Evolutionary conservation across 2,329 filamentous ascomycete genomes (phyloP).

Genomic region (Thyridium curvatum): DNA sequence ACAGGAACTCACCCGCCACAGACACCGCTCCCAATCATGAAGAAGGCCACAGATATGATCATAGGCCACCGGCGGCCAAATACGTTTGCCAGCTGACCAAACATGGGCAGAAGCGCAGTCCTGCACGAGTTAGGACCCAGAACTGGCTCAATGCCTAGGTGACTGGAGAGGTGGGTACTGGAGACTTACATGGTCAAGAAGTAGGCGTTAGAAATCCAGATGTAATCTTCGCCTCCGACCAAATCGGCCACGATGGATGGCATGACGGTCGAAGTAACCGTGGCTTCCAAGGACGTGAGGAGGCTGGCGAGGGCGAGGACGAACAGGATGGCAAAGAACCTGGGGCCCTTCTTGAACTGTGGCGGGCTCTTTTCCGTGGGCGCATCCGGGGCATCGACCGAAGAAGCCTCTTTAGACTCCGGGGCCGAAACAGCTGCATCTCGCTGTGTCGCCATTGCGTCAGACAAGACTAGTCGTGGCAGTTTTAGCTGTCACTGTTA

Average conservation of each 20-base stretch:
- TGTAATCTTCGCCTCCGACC: slow-evolving; percentile 1
- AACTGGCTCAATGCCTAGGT: too few relatives aligned
- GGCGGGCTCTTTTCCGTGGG: too few relatives aligned
- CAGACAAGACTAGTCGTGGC: too few relatives aligned
- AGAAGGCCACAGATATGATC: slow-evolving; percentile 7
- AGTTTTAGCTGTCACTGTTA: too few relatives aligned
- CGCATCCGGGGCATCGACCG: too few relatives aligned
- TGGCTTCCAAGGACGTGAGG: slow-evolving; percentile 1
- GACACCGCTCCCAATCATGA: slow-evolving; percentile 1
- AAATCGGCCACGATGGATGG: not conserved
- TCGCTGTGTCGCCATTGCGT: too few relatives aligned
- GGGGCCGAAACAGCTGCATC: too few relatives aligned
- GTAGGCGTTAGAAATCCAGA: slow-evolving; percentile 3
- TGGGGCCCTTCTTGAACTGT: not conserved
- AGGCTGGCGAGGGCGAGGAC: not conserved
- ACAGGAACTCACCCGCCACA: not conserved
- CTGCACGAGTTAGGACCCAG: slow-evolving; percentile 4
- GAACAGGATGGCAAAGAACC: slow-evolving; percentile 1
- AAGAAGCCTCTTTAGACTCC: too few relatives aligned
- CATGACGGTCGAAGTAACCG: slow-evolving; percentile 1
- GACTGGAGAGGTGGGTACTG: too few relatives aligned
- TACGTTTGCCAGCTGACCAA: slow-evolving; percentile 16
- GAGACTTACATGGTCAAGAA: slow-evolving; percentile 2
- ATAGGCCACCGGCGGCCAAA: slow-evolving; percentile 15
- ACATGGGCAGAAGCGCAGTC: slow-evolving; percentile 13